A percentile compares a stretch with the other conserved stretches of the same genome.
phyloP scores from a whole-genome alignment of 2,329 filamentous ascomycete species.

The Eutypella sp. region DNA sequence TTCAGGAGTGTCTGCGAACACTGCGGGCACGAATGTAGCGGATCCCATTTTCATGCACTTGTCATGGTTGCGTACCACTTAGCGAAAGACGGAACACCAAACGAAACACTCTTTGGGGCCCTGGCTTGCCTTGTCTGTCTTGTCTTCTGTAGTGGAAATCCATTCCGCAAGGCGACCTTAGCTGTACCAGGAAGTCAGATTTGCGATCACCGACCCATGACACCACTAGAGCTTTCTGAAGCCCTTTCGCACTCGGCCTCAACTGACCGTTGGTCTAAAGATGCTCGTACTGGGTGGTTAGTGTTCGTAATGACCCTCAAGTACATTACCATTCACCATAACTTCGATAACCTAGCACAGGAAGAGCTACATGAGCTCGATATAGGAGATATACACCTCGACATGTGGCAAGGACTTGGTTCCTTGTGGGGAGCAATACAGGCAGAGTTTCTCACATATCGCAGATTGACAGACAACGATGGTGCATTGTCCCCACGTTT shows the following conservation, averaged over 20 bases:
- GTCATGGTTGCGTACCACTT: slow-evolving; percentile 30
- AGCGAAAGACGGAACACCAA: slow-evolving; percentile 23
- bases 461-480: slow-evolving; percentile 23
- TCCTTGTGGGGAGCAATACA: slow-evolving; percentile 31
- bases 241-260: neutral
- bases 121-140: slow-evolving; percentile 31
- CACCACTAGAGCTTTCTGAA: neutral
- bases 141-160: slow-evolving; percentile 24
- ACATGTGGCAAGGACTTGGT: slow-evolving; percentile 1
- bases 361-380: neutral
- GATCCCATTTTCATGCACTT: slow-evolving; percentile 33
- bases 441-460: slow-evolving; percentile 32
- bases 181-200: neutral
- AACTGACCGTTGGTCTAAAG: neutral
- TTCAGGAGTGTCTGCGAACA: slow-evolving; percentile 16
- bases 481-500: slow-evolving; percentile 7
- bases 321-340: neutral
- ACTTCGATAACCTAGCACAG: neutral
- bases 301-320: neutral
- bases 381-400: neutral
- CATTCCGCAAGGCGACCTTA: neutral
- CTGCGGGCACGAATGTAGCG: slow-evolving; percentile 28
- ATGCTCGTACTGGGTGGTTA: neutral
- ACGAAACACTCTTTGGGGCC: slow-evolving; percentile 35
- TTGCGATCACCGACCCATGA: neutral